Base-by-base conservation (phyloP, 148 eudicot species). In the Bassia scoparia region DNA sequence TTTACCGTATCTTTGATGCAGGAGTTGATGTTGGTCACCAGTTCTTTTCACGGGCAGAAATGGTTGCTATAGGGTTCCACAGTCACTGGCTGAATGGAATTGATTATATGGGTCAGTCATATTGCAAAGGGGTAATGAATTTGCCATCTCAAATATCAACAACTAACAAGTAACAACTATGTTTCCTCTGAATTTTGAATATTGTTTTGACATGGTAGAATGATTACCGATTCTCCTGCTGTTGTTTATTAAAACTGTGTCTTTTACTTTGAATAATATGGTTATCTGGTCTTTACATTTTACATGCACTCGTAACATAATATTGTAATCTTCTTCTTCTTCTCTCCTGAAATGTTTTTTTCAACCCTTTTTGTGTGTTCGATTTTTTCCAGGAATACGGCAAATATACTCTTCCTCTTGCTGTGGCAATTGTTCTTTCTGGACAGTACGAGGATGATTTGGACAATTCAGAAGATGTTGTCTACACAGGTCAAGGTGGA, bases 21-120 rank as follows among this genome's bases (percentile, higher is more conserved):
- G 98, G 98, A 38, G 82, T 95, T 80, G 96, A 91, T 60, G 98
- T 91, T 23, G 98, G 98, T 26, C 96, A 94, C 72, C 96, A 89
- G 65, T 94, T 94, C 71, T 91, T 84, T 73, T 95, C 98, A 16
- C 75, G 98, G 50, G 87, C 91, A 18, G 98, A 95, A 81, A 95
- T 95, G 98, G 97, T 89, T 30, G 87, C 80, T 10, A 84, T 89
- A 12, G 98, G 98, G 50, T 89, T 89, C 48, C 97, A 91, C 44
- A 82, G 86, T 70, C 98, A 95, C 37, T 95, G 98, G 98, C 82
- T 95, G 21, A 87, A 80, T 79, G 98, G 98, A n/a, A 95, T 95
- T 53, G 96, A 91, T 67, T 93, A 46, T 56, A 85, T 93, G 68
- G 91, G 96, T 26, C 17, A 75, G 72, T 20, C 31, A 31, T 73